Evolutionary conservation across 805 yeast species (phyloP).

Genomic region (Metschnikowia colocasiae): DNA sequence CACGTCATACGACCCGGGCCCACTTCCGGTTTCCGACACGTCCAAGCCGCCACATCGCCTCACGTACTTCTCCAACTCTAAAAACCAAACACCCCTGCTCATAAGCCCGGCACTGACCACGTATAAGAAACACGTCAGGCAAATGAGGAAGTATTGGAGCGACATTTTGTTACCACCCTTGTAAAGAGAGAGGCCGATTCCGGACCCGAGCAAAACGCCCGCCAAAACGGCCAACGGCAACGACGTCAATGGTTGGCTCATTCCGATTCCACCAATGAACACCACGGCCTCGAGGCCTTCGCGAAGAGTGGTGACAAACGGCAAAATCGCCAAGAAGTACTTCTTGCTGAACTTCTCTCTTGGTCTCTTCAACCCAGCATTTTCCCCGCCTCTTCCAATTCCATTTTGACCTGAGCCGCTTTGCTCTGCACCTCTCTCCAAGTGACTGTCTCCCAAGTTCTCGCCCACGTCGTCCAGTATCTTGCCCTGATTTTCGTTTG

Average conservation of each 20-base stretch:
- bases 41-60: conserved; percentile 40
- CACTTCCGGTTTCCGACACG: conserved; percentile 42
- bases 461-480: not conserved
- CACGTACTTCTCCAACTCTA: conserved; percentile 39
- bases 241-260: conserved; percentile 17
- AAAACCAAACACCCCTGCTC: conserved; percentile 43
- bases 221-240: conserved; percentile 25
- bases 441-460: not conserved
- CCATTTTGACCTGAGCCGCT: not conserved
- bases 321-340: conserved; percentile 26
- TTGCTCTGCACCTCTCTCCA: not conserved
- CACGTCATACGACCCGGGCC: conserved; percentile 45
- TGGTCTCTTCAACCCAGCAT: not conserved
- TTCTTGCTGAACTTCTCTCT: conserved; percentile 19
- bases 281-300: conserved; percentile 70
- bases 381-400: not conserved
- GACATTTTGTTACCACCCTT: conserved; percentile 41
- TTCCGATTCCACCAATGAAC: conserved; percentile 28
- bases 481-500: conserved; percentile 14
- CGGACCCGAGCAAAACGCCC: conserved; percentile 30
- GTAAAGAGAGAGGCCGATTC: conserved; percentile 35
- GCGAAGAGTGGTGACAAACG: conserved; percentile 26
- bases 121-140: conserved; percentile 40
- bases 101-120: conserved; percentile 44
- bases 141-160: conserved; percentile 38